phyloP scores from a whole-genome alignment of 2,329 filamentous ascomycete genomes.

The Dothistroma septosporum region DNA sequence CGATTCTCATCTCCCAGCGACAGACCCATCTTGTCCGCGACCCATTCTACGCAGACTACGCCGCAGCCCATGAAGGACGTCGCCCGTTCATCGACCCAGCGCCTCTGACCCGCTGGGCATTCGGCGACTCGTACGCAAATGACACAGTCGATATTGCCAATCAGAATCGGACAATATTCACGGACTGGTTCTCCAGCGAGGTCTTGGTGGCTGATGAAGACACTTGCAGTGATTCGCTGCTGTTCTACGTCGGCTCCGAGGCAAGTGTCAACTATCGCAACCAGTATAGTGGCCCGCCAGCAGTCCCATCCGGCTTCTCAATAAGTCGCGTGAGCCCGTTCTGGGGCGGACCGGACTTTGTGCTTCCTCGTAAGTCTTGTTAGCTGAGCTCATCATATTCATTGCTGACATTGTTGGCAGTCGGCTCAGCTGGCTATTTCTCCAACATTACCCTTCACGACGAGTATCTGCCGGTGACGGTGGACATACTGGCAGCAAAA shows the following conservation, averaged over 20 bases:
- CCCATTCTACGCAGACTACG: slow-evolving; percentile 51
- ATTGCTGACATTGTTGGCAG: neutral
- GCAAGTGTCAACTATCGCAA: slow-evolving; percentile 46
- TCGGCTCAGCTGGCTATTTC: slow-evolving; percentile 42
- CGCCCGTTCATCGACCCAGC: slow-evolving; percentile 49
- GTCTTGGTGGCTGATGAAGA: slow-evolving; percentile 41
- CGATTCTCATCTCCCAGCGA: slow-evolving; percentile 46
- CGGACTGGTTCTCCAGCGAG: slow-evolving; percentile 46
- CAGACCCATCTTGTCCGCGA: slow-evolving; percentile 46
- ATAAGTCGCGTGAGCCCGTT: slow-evolving; percentile 48
- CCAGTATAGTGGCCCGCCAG: slow-evolving; percentile 41
- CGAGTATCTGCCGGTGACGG: slow-evolving; percentile 55
- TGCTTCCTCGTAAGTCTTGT: slow-evolving; percentile 37
- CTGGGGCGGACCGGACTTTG: slow-evolving; percentile 47
- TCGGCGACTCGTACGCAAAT: slow-evolving; percentile 40
- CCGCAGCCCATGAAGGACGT: slow-evolving; percentile 43
- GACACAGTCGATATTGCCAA: slow-evolving; percentile 42
- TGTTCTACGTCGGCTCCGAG: slow-evolving; percentile 47
- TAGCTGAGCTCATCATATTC: neutral
- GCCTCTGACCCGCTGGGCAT: slow-evolving; percentile 48
- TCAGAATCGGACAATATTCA: slow-evolving; percentile 49
- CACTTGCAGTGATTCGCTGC: slow-evolving; percentile 48
- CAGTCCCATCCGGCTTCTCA: slow-evolving; percentile 47
- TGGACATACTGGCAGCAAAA: slow-evolving; percentile 55
- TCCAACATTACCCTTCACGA: slow-evolving; percentile 47